These are phyloP conservation scores for Fusarium incarnatum DNA, from an alignment of 2,329 filamentous ascomycete genomes.

Conservation along the genomic window DNA sequence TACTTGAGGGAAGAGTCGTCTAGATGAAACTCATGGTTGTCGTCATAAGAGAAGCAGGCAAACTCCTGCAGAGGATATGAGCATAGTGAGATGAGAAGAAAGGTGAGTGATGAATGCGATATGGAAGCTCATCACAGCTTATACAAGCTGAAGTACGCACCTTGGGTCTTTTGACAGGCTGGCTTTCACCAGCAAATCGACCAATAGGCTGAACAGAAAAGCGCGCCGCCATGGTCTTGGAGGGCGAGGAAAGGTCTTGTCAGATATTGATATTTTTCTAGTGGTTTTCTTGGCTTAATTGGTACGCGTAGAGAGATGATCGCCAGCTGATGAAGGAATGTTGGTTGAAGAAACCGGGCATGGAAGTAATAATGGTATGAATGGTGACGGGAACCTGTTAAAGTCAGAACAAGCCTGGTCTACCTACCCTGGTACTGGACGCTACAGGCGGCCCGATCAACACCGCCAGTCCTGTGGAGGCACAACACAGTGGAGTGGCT, in stretches of 20 bases:
- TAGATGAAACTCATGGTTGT: constrained; percentile 79
- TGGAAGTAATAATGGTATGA: background rate
- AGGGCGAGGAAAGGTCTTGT: background rate
- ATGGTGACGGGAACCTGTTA: background rate
- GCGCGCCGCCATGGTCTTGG: constrained; percentile 45
- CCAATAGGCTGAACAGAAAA: constrained; percentile 78
- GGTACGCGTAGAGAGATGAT: background rate
- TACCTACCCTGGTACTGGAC: background rate
- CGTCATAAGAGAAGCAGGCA: constrained; percentile 92
- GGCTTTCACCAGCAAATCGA: constrained; percentile 74
- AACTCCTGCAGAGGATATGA: constrained; percentile 73
- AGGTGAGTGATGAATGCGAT: background rate
- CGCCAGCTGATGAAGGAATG: background rate
- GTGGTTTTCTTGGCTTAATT: background rate
- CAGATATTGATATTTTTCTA: background rate
- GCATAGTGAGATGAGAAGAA: background rate
- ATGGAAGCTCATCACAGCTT: background rate
- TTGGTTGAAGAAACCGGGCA: background rate
- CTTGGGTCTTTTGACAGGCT: constrained; percentile 80
- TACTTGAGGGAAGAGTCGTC: constrained; percentile 86
- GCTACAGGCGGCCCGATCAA: constrained; percentile 16
- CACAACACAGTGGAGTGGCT: background rate
- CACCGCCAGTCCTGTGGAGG: constrained; percentile 10
- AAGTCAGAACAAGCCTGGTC: background rate
- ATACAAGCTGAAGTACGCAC: constrained; percentile 56